phyloP scores from a whole-genome alignment of 106 monocot species.

The Dioscorea alata region DNA sequence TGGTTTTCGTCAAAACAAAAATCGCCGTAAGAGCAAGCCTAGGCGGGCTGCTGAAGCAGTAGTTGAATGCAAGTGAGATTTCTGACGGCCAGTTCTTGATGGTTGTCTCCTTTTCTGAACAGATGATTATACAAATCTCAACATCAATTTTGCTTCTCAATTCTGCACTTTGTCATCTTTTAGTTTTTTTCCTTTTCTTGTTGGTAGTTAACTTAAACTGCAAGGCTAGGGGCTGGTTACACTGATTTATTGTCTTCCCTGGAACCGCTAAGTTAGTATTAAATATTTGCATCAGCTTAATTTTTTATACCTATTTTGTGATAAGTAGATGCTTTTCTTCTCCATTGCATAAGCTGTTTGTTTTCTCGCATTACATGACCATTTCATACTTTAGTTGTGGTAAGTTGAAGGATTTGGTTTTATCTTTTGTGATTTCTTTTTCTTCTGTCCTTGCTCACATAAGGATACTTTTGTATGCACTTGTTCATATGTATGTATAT shows the following conservation, averaged over 20 bases:
- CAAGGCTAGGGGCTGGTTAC: neutral
- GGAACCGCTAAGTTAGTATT: neutral
- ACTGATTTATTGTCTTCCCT: slow-evolving; percentile 4
- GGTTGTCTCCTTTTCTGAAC: neutral
- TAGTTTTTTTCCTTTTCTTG: neutral
- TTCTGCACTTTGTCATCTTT: neutral
- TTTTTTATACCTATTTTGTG: too few species aligned
- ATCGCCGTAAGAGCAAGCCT: slow-evolving; percentile 64
- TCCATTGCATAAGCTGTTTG: too few species aligned
- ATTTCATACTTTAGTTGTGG: too few species aligned
- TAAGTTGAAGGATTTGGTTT: too few species aligned
- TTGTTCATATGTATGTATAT: too few species aligned
- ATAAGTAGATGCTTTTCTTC: too few species aligned
- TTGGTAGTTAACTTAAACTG: neutral
- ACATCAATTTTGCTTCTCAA: neutral
- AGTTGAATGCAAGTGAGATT: slow-evolving; percentile 28
- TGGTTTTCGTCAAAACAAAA: slow-evolving; percentile 51
- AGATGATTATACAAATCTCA: neutral
- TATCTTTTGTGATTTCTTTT: too few species aligned
- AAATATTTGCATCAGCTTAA: neutral
- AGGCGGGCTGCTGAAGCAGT: slow-evolving; percentile 75
- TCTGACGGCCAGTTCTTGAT: neutral
- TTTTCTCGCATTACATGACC: too few species aligned
- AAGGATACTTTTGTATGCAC: too few species aligned
- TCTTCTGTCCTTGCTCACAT: too few species aligned